A percentile compares a stretch with the other conserved stretches of the same genome.
phyloP scores from a whole-genome alignment of 2,329 filamentous ascomycete species.

The Colletotrichum incanum region DNA sequence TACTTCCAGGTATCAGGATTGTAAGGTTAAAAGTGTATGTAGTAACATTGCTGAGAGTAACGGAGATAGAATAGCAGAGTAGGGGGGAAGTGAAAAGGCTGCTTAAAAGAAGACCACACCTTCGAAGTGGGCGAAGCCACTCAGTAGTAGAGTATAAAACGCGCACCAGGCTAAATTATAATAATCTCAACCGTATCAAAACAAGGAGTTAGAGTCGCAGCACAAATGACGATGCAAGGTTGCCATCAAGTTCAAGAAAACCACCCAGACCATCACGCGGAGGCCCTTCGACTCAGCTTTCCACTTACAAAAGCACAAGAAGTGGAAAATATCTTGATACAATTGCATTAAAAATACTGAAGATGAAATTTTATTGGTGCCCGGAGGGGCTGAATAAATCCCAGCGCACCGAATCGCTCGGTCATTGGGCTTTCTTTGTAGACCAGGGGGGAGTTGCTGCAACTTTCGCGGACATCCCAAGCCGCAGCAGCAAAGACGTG shows the following conservation, averaged over 20 bases:
- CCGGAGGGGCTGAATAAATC: neutral
- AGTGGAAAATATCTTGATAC: neutral
- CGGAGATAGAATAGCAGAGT: neutral
- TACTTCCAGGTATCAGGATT: neutral
- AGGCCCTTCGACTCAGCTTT: neutral
- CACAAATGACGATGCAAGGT: neutral
- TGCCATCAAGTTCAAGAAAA: neutral
- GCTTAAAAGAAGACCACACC: neutral
- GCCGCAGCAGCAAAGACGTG: neutral
- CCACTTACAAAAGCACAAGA: neutral
- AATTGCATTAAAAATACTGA: neutral
- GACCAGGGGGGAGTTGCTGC: neutral
- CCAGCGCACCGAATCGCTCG: neutral
- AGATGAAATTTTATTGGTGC: neutral
- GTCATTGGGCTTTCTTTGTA: neutral
- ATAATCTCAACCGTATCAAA: neutral
- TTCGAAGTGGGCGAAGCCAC: neutral
- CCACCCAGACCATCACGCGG: neutral
- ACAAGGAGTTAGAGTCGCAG: too few relatives aligned
- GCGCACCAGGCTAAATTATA: neutral
- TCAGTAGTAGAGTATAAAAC: neutral
- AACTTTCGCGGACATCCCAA: neutral
- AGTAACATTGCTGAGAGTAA: neutral
- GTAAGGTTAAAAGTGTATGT: neutral
- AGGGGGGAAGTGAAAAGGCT: neutral